Conservation (phyloP, 768 basidiomycete genomes). For the Suillus fuscotomentosus region DNA sequence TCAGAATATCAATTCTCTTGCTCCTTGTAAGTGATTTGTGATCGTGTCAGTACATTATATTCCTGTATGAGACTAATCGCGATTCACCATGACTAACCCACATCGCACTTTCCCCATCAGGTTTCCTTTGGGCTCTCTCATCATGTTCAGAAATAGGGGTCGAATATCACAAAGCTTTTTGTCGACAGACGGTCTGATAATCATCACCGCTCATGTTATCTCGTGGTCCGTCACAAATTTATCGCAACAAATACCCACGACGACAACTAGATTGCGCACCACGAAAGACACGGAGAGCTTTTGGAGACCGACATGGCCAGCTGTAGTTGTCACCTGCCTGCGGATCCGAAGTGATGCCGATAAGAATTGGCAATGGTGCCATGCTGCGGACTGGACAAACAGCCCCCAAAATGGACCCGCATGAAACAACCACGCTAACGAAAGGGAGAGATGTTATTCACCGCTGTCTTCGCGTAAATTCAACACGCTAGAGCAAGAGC, state of each 20-base stretch:
- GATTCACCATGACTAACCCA: background rate
- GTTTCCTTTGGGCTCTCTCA: background rate
- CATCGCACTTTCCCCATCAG: background rate
- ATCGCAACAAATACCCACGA: slow-evolving; percentile 8
- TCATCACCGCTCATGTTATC: background rate
- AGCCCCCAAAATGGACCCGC: slow-evolving; percentile 8
- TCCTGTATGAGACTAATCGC: background rate
- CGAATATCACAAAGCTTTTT: slow-evolving; percentile 12
- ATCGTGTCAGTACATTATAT: background rate
- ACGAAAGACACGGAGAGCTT: slow-evolving; percentile 16
- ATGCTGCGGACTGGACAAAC: slow-evolving; percentile 9
- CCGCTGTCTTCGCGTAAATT: slow-evolving; percentile 7
- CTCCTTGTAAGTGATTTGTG: background rate
- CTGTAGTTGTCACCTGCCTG: slow-evolving; percentile 9
- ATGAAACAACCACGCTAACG: slow-evolving; percentile 10
- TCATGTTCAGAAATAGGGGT: slow-evolving; percentile 6
- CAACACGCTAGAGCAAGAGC: slow-evolving; percentile 4
- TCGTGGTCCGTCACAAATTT: background rate
- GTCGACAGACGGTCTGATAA: background rate
- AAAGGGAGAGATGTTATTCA: background rate
- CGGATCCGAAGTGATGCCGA: slow-evolving; percentile 11
- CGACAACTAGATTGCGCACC: slow-evolving; percentile 14
- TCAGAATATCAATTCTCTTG: background rate
- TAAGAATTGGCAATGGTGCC: background rate
- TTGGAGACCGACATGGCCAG: background rate